phyloP scores from a whole-genome alignment of 2,329 filamentous ascomycete genomes.

The Fusarium sp. region DNA sequence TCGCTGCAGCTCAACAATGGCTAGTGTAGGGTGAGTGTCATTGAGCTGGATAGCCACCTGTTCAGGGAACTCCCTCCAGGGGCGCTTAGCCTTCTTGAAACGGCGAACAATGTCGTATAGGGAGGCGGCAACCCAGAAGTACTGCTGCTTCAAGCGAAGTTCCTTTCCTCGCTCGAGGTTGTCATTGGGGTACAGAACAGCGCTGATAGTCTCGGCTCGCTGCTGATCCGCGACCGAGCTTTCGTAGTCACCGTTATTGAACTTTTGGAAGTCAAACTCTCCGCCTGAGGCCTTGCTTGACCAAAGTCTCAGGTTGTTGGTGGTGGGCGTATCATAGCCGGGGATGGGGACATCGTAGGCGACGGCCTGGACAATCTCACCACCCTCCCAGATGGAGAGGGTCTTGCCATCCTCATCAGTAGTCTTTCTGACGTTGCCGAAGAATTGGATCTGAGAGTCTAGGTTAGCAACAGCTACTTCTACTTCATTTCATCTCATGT shows the following conservation, averaged over 20 bases:
- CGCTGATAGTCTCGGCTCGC: conserved; percentile 98
- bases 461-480: conserved; percentile 10
- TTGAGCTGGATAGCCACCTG: conserved; percentile 98
- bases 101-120: conserved; percentile 95
- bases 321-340: conserved; percentile 88
- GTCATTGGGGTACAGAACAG: conserved; percentile 97
- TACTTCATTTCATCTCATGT: neutral
- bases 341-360: conserved; percentile 95
- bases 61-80: conserved; percentile 92
- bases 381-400: conserved; percentile 85
- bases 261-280: conserved; percentile 99
- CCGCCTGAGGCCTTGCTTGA: conserved; percentile 97
- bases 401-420: conserved; percentile 82
- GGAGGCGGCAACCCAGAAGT: conserved; percentile 99
- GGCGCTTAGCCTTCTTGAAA: conserved; percentile 96
- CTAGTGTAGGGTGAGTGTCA: conserved; percentile 95
- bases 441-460: conserved; percentile 83
- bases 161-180: conserved; percentile 97
- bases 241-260: conserved; percentile 98
- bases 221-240: conserved; percentile 98
- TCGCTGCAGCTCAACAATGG: conserved; percentile 94
- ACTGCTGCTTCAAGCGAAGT: conserved; percentile 97
- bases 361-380: conserved; percentile 90
- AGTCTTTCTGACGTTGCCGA: conserved; percentile 83
- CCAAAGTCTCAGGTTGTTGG: conserved; percentile 97